Evolutionary conservation across 345 rosid genomes (phyloP).

Genomic region (Excoecaria agallocha): DNA sequence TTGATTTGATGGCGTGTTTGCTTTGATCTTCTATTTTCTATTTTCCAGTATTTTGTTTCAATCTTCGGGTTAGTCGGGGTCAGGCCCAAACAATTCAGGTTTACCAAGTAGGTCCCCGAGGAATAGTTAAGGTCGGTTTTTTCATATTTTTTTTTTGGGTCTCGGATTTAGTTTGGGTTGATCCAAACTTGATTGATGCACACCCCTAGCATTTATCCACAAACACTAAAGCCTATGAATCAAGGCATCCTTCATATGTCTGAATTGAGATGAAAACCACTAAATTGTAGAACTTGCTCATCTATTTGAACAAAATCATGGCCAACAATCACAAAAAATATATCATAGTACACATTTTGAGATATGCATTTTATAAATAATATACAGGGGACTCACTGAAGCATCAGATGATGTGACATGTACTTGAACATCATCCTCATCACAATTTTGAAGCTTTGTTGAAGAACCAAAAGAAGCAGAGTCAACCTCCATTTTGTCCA

Average conservation of each 20-base stretch:
- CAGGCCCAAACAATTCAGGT: no score
- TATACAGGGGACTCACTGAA: conserved; percentile 30
- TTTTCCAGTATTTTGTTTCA: no score
- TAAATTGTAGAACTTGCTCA: background rate
- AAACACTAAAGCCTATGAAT: background rate
- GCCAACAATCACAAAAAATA: background rate
- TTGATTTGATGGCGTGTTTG: no score
- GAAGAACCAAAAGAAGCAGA: conserved; percentile 22
- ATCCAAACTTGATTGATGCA: no score
- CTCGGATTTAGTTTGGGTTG: no score
- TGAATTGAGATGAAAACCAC: conserved; percentile 7
- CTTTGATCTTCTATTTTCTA: no score
- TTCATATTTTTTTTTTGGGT: no score
- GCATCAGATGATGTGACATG: conserved; percentile 28
- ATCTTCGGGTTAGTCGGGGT: no score
- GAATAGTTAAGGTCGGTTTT: no score
- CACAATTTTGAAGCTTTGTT: conserved; percentile 24
- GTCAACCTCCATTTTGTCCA: conserved; percentile 25
- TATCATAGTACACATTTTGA: background rate
- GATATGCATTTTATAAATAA: background rate
- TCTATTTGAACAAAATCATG: background rate
- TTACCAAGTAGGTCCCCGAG: no score
- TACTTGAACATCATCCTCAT: conserved; percentile 23
- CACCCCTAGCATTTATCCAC: background rate
- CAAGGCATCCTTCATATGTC: background rate